Percentiles rank a stretch among this genome's conserved stretches.
These are phyloP conservation scores for Rhododendron vialii DNA, from an alignment of 148 eudicot genomes.

Conservation along the genomic window DNA sequence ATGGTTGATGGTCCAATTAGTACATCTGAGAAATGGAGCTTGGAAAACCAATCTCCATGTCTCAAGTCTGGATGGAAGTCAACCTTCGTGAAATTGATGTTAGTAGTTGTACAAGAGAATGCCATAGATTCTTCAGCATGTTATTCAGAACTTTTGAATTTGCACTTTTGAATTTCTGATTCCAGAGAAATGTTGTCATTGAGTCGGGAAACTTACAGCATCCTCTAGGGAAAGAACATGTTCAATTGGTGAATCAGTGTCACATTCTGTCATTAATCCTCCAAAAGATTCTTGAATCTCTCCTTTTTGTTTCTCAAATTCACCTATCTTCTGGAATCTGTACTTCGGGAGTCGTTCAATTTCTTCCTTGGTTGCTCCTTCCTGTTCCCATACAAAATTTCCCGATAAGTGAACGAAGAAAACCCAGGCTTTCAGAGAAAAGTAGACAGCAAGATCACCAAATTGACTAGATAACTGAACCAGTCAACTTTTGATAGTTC, in stretches of 20 bases:
- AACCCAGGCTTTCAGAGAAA: neutral
- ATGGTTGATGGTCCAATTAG: neutral
- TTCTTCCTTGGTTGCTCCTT: conserved; percentile 87
- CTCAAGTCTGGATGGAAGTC: neutral
- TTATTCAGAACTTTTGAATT: neutral
- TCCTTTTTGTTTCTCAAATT: conserved; percentile 65
- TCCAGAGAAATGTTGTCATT: neutral
- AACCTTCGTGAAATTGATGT: neutral
- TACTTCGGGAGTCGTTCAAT: conserved; percentile 68
- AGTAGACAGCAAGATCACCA: neutral
- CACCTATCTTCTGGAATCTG: conserved; percentile 62
- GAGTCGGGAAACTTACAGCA: conserved; percentile 60
- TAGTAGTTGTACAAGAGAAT: neutral
- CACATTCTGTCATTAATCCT: conserved; percentile 85
- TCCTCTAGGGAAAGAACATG: conserved; percentile 64
- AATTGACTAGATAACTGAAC: neutral
- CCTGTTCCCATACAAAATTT: conserved; percentile 34
- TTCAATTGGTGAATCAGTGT: conserved; percentile 58
- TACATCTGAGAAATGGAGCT: neutral
- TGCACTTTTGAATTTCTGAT: neutral
- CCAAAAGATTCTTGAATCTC: conserved; percentile 78
- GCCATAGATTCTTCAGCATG: neutral
- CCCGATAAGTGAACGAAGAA: neutral
- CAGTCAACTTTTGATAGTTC: neutral
- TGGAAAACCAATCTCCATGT: neutral